Base-by-base conservation (phyloP, 352 stramenopile species). In the Plasmopara halstedii region DNA sequence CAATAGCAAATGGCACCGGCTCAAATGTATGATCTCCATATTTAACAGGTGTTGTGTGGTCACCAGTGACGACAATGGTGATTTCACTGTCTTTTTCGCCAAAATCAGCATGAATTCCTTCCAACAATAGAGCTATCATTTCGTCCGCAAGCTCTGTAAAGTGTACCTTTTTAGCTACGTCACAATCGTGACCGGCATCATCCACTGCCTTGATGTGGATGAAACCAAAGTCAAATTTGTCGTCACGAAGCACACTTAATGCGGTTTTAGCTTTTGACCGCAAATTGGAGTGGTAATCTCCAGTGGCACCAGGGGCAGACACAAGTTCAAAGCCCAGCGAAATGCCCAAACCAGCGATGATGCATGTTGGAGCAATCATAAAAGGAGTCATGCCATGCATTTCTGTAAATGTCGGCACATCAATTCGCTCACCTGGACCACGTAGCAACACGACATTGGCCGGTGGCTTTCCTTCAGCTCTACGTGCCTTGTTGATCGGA, bases 1-100 rank as follows among this genome's bases (percentile, higher is more conserved):
- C 59, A 48, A 94, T 90, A 19, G 80, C 70, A 18, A 94, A 82
- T 10, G 83, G 83, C 33, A 94, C 83, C 0, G 83, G 80, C 43
- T 94, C 83, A 47, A 94, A 92, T 22, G 72, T 94, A 64, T 94
- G 83, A 46, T 94, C 83, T 22, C 83, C 83, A 41, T 90, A 92
- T 47, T 86, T 72, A 20, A 90, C 80, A 17, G 83, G 83, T 4
- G 83, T 94, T 42, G 83, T 90, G 63, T 94, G 83, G 50, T 94
- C 83, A 9, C 83, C 83, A 2, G 83, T 94, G 26, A 94, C 67
- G n/a, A 94, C 62, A 22, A 94, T 87, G 22, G 75, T 88, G 18
- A 87, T 66, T 26, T 94, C 67, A 8, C 69, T 46, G 18, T 62
- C 57, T 6, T 67, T 50, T 1, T 58, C 55, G 2, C 63, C 56